Evolutionary conservation across 306 rosid species (phyloP).

Genomic region (Elaeagnus macrophylla): DNA sequence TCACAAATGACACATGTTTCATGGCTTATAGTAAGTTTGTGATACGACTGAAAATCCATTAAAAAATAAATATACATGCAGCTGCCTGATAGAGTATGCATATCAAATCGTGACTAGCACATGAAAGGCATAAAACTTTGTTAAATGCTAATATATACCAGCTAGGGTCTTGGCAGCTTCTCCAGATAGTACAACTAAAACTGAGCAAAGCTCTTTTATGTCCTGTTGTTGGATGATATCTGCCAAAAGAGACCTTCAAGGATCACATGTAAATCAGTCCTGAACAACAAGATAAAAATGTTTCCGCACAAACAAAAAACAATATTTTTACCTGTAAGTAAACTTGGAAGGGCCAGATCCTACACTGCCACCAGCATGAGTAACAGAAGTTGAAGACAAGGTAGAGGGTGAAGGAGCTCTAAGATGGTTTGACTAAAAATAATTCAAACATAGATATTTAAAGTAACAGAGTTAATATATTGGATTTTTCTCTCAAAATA

Average conservation of each 20-base stretch:
- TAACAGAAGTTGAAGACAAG: conserved; percentile 41
- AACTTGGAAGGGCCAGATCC: conserved; percentile 75
- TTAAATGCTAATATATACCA: conserved; percentile 37
- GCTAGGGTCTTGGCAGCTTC: conserved; percentile 72
- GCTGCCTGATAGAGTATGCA: not conserved
- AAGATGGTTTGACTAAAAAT: conserved; percentile 55
- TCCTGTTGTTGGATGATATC: conserved; percentile 92
- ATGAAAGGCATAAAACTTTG: conserved; percentile 15
- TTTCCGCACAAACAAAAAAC: conserved; percentile 13
- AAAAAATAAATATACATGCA: no score
- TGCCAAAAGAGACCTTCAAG: conserved; percentile 83
- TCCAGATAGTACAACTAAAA: conserved; percentile 72
- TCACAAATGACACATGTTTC: no score
- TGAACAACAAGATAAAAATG: conserved; percentile 10
- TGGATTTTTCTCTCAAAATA: no score
- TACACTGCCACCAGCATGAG: conserved; percentile 44
- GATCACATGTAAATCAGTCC: conserved; percentile 36
- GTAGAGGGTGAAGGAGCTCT: conserved; percentile 47
- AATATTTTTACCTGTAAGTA: conserved; percentile 60
- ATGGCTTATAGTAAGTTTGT: no score
- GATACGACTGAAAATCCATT: no score
- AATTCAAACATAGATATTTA: conserved; percentile 20
- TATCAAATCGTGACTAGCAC: conserved; percentile 2
- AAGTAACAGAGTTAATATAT: no score
- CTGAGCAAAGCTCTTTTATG: conserved; percentile 90